Base-by-base conservation (phyloP, 768 basidiomycete genomes). In the Rhodotorula taiwanensis region DNA sequence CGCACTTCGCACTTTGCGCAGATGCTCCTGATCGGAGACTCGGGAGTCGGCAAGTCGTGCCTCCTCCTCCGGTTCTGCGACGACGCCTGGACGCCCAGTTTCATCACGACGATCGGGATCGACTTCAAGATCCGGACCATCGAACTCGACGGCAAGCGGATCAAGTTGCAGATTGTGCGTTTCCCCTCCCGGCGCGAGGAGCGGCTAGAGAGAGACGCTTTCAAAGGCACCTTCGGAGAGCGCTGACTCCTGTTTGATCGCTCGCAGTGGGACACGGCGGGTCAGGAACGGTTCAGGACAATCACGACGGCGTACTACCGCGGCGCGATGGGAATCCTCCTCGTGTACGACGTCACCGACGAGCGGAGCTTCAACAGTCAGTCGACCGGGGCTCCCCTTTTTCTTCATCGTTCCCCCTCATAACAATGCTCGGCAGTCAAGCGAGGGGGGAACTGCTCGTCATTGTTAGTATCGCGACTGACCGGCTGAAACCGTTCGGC, bases 71-170 rank as follows among this genome's bases (percentile, higher is more conserved):
- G 91, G 69, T 99, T 99, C 84, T 97, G 92, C 76, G 95, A 98
- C 80, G 95, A 99, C 78, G 89, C 93, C 68, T 99, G 93, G 92
- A 98, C 95, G 39, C 93, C 93, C 52, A 92, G 89, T 48, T 98
- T 97, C 81, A 98, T 97, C 78, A 97, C 93, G 60, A 99, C 95
- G 60, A 99, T 99, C 76, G 95, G 94, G 62, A 93, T 97, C 71
- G 92, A 95, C 83, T 95, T 95, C 82, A 94, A 93, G 86, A 98
- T 98, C 78, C 86, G 94, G 39, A 97, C 93, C 55, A 97, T 98
- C 75, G 93, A 98, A 76, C 82, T 98, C 53, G 94, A 98, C 72
- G 94, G 94, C 44, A 97, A 97, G 79, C 84, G 89, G 49, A 92
- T 97, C 76, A 98, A 98, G 79, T 83, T 98, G n/a, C 94, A 98